Evolutionary conservation across 2,329 filamentous ascomycete genomes (phyloP), one percentile per base, ranked within the genome.

Genomic region (Cladophialophora bantiana): DNA sequence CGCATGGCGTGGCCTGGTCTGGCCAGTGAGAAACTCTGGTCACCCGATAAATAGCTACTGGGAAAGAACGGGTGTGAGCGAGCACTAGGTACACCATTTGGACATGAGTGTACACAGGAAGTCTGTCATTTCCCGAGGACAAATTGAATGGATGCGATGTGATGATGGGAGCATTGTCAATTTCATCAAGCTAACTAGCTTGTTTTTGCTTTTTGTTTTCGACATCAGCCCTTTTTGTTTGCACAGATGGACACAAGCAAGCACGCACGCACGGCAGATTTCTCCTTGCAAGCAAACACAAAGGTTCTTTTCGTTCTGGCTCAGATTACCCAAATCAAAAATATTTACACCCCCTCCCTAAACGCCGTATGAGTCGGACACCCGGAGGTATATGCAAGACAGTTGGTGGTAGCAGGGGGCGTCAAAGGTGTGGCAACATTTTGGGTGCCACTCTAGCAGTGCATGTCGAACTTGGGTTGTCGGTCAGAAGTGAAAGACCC

Each of bases 401-500:
- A 50, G 18, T 3, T 5, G 26, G 26, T 26, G 26, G 26, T 26
- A 26, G 26, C 26, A 26, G 26, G 26, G 45, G 45, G 4, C 20
- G n/a, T 20, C 42, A 48, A 48, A 10, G n/a, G 42, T 20, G 7
- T 20, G n/a, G n/a, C n/a, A 1, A 7, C 6, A 48, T 20, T 26
- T 26, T 26, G 3, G 26, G 3, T n/a, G 45, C 45, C 20, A 3
- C 20, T 50, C 18, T 45, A 61, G 54, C 70, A 72, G 31, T 45
- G 60, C 72, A 73, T 71, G 35, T 72, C 64, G 61, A 71, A 73
- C 62, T 73, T 73, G 34, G 80, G 66, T 75, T 80, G 81, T 72
- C 88, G 82, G 68, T 88, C 83, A 0, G 83, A 81, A 50, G 83
- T 87, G 84, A 88, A 90, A 50, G 87, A 86, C 73, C 89, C 89